Conservation (phyloP, 106 monocot species). For the Dendrobium chrysotoxum region DNA sequence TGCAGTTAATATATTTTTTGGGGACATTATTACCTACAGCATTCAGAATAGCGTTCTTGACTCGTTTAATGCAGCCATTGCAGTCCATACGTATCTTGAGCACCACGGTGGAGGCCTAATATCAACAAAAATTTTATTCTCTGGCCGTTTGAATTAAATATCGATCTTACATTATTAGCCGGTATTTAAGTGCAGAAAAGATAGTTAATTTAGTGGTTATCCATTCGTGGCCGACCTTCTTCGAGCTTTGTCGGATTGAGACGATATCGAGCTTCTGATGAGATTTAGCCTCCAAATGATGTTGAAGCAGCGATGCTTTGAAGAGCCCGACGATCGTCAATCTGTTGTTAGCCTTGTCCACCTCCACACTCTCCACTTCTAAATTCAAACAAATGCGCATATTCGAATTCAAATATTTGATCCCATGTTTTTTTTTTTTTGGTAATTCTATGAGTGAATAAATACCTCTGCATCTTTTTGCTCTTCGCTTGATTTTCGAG, state of each 20-base stretch:
- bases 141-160: too few relatives aligned
- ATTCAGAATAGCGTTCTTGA: constrained; percentile 33
- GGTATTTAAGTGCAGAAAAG: too few relatives aligned
- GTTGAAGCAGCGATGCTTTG: constrained; percentile 49
- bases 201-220: too few relatives aligned
- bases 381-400: neutral
- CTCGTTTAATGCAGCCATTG: constrained; percentile 44
- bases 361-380: constrained; percentile 39
- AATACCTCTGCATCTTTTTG: constrained; percentile 32
- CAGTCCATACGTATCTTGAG: constrained; percentile 64
- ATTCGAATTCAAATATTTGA: neutral
- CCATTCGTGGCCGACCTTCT: neutral
- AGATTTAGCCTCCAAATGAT: constrained; percentile 40
- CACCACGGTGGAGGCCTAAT: constrained; percentile 16
- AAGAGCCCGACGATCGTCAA: constrained; percentile 53
- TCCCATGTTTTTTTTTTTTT: too few relatives aligned
- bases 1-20: too few relatives aligned
- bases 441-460: too few relatives aligned
- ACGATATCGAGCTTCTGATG: constrained; percentile 57
- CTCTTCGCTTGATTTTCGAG: constrained; percentile 35
- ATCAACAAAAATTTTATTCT: too few relatives aligned
- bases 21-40: constrained; percentile 7
- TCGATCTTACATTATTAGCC: too few relatives aligned
- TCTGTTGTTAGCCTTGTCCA: constrained; percentile 28
- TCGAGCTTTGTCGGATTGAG: constrained; percentile 21